Evolutionary conservation across 2,329 filamentous ascomycete genomes (phyloP), one percentile per base, ranked within the genome.

Genomic region (Verticillium albo-atrum): DNA sequence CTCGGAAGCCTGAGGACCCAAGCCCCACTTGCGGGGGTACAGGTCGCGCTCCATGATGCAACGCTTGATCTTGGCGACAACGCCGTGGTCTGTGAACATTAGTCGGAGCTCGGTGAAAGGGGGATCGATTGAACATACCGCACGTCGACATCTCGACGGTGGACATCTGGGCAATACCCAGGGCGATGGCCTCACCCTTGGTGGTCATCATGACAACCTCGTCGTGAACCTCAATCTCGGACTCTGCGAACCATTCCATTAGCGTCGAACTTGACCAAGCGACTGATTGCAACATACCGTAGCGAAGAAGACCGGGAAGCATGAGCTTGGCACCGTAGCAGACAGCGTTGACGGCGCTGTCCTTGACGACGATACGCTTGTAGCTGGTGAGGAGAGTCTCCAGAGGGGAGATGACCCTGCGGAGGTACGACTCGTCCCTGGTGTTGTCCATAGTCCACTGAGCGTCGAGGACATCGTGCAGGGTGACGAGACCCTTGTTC

Each of bases 31-130:
- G 75, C 92, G 86, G 64, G 95, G 95, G 84, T 99, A 99, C 61
- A 98, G 84, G 74, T 98, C 95, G 70, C 95, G 91, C 84, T 99
- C 95, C 95, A 99, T 99, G 77, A 99, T 99, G 78, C 93, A 97
- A 70, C 95, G 89, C 89, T 99, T 99, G 74, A 99, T 92, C 84
- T 97, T 98, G 68, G 95, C 95, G 61, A 98, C 94, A 61, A 97
- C 92, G 69, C 95, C 95, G 77, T 99, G 95, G 73, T 98, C 93
- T 63, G 25, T 14, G 9, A 10, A 3, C 6, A 52, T 62, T 35
- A 63, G 60, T 61, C 25, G 4, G 17, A 12, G 17, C 17, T 23
- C 12, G 14, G 34, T 17, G 26, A 10, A 17, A 51, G 42, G 52
- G 28, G 50, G 27, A 28, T 25, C 9, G 30, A 20, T 12, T 23